A percentile compares a stretch with the other conserved stretches of the same genome.
phyloP scores from a whole-genome alignment of 2,329 filamentous ascomycete genomes.

The Neofusicoccum sp. region DNA sequence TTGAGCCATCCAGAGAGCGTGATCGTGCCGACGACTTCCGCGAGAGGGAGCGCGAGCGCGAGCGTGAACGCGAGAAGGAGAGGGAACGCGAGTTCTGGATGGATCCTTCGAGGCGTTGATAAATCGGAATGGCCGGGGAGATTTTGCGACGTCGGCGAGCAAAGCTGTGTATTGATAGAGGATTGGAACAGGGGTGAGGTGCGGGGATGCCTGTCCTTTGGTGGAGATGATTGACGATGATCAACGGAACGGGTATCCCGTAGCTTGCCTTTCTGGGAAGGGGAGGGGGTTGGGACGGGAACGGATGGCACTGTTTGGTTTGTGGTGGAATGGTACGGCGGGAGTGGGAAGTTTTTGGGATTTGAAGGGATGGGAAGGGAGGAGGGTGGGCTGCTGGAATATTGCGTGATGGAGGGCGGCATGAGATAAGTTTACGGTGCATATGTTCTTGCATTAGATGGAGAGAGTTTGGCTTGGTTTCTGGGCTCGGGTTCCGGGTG shows the following conservation, averaged over 20 bases:
- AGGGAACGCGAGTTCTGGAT: slow-evolving; percentile 1
- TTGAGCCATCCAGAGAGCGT: slow-evolving; percentile 1
- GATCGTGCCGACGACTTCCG: background rate
- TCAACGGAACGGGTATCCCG: background rate
- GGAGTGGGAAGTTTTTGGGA: background rate
- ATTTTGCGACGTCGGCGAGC: background rate
- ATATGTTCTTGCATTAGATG: slow-evolving; percentile 9
- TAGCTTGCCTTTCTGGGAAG: background rate
- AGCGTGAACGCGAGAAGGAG: slow-evolving; percentile 7
- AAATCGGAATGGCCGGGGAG: background rate
- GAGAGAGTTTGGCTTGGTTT: background rate
- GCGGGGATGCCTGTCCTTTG: background rate
- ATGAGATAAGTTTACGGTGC: slow-evolving; percentile 3
- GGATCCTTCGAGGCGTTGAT: slow-evolving; percentile 14
- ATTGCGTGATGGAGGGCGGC: background rate
- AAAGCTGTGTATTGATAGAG: background rate
- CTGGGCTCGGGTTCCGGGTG: background rate
- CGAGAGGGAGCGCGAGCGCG: slow-evolving; percentile 9
- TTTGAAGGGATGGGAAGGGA: background rate
- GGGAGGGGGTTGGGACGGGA: background rate
- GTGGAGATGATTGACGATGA: background rate
- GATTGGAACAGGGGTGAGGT: background rate
- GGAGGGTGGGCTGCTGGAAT: background rate
- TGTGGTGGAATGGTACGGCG: background rate
- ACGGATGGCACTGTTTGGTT: background rate